Percentiles rank a stretch among this genome's conserved stretches.
phyloP scores from a whole-genome alignment of 306 rosid genomes.

The cucumber (Cucumis sativus) region Cucumber_9930_V3 NC_026660.2:21625501-21626000 shows the following conservation, averaged over 20 bases:
- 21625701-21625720: constrained; percentile 67
- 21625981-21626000: constrained; percentile 69
- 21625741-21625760: constrained; percentile 50
- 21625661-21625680: constrained; percentile 66
- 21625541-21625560: constrained; percentile 52
- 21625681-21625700: constrained; percentile 43
- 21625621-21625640: constrained; percentile 87
- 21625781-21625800: constrained; percentile 84
- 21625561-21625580: constrained; percentile 40
- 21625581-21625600: constrained; percentile 60
- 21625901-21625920: constrained; percentile 46
- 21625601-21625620: constrained; percentile 89
- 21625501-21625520: constrained; percentile 57
- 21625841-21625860: constrained; percentile 42
- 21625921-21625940: constrained; percentile 37
- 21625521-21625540: constrained; percentile 48
- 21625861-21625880: constrained; percentile 44
- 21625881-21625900: constrained; percentile 48
- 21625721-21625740: constrained; percentile 34
- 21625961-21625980: constrained; percentile 63
- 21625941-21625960: constrained; percentile 47
- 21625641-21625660: constrained; percentile 42
- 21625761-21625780: constrained; percentile 67
- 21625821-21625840: constrained; percentile 72
- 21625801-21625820: constrained; percentile 62